phyloP scores from a whole-genome alignment of 1,284 basidiomycete species.

The Omphalotus olearius region DNA sequence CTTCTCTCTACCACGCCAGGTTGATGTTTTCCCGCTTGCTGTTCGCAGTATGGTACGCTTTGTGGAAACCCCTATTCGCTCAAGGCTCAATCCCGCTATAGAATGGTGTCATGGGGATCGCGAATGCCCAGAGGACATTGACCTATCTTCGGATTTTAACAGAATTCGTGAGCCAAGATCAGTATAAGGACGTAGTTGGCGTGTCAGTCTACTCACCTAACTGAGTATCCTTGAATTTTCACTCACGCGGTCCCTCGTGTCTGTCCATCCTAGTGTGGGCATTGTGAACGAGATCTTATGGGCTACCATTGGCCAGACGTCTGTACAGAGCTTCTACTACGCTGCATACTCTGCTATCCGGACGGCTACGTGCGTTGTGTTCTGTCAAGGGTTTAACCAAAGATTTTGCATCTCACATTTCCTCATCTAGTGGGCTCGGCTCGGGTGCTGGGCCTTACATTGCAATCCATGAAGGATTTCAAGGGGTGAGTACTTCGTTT shows the following conservation, averaged over 20 bases:
- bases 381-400: slow-evolving; percentile 5
- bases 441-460: slow-evolving; percentile 70
- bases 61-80: neutral
- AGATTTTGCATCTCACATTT: neutral
- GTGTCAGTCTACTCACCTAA: slow-evolving; percentile 40
- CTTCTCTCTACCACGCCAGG: neutral
- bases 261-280: slow-evolving; percentile 31
- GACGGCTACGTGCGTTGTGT: slow-evolving; percentile 35
- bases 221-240: neutral
- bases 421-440: slow-evolving; percentile 49
- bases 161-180: slow-evolving; percentile 76
- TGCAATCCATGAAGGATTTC: slow-evolving; percentile 73
- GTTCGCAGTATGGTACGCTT: slow-evolving; percentile 1
- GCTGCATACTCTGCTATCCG: slow-evolving; percentile 70
- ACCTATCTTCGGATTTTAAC: slow-evolving; percentile 74
- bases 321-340: slow-evolving; percentile 51
- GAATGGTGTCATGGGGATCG: slow-evolving; percentile 42
- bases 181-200: slow-evolving; percentile 69
- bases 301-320: slow-evolving; percentile 44
- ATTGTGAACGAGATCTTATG: slow-evolving; percentile 62
- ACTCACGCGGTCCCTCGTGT: slow-evolving; percentile 2
- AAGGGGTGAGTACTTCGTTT: slow-evolving; percentile 40
- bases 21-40: neutral
- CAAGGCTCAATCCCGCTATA: neutral
- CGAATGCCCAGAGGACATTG: slow-evolving; percentile 77